Evolutionary conservation across 2,329 filamentous ascomycete genomes (phyloP).

Genomic region (Xylaria multiplex): DNA sequence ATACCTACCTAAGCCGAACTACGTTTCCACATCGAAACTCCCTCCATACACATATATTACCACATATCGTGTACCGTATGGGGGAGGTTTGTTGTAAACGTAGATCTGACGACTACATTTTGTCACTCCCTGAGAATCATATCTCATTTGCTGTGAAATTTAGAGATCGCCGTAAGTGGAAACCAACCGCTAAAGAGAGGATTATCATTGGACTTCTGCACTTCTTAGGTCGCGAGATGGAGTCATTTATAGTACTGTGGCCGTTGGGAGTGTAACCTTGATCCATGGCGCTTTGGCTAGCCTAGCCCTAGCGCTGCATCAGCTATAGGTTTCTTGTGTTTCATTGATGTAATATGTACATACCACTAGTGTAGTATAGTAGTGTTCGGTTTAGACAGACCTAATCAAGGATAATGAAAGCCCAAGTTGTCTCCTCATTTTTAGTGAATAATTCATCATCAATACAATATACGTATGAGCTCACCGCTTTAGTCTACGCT

Average conservation of each 20-base stretch:
- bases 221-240: constrained; percentile 10
- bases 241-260: constrained; percentile 21
- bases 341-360: constrained; percentile 17
- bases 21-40: neutral
- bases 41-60: neutral
- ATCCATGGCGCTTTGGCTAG: constrained; percentile 12
- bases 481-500: constrained; percentile 13
- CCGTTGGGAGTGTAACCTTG: constrained; percentile 27
- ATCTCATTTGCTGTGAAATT: constrained; percentile 18
- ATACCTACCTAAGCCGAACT: no score
- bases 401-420: neutral
- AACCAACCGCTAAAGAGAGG: constrained; percentile 14
- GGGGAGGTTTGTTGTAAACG: neutral
- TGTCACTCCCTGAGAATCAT: constrained; percentile 1
- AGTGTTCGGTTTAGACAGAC: neutral
- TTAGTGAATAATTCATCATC: neutral
- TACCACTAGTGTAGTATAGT: no score
- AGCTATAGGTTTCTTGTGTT: constrained; percentile 13
- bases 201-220: constrained; percentile 22
- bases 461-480: neutral
- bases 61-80: neutral
- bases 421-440: neutral
- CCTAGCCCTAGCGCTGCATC: constrained; percentile 19
- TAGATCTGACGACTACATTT: constrained; percentile 18
- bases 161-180: constrained; percentile 30